Conservation (phyloP, 1,139 yeast species). For the Yamadazyma spencermartinsiae region DNA sequence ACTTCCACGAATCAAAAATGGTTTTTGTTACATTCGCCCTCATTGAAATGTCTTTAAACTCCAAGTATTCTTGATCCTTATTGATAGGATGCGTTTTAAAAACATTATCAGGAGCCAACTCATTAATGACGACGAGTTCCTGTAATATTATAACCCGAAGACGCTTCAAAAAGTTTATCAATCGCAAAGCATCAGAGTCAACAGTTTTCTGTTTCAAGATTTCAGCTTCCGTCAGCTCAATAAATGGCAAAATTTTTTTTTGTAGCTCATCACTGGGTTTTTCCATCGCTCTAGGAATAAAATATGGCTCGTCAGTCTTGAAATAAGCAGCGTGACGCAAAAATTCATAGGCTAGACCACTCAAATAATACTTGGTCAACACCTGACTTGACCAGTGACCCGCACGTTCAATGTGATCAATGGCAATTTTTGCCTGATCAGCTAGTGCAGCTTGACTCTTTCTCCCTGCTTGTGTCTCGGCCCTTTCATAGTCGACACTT, state of each 20-base stretch:
- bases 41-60: too few relatives aligned
- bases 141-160: slow-evolving; percentile 10
- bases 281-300: slow-evolving; percentile 4
- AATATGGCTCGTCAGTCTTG: slow-evolving; percentile 4
- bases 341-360: slow-evolving; percentile 5
- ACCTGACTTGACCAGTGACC: slow-evolving; percentile 7
- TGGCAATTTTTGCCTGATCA: slow-evolving; percentile 3
- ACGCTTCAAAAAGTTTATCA: slow-evolving; percentile 1
- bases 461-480: slow-evolving; percentile 6
- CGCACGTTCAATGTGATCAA: slow-evolving; percentile 8
- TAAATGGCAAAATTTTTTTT: slow-evolving; percentile 11
- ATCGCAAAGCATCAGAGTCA: neutral
- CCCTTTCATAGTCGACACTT: too few relatives aligned
- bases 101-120: slow-evolving; percentile 5
- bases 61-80: slow-evolving; percentile 7
- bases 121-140: slow-evolving; percentile 4
- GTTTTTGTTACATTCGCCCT: too few relatives aligned
- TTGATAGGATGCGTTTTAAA: slow-evolving; percentile 10
- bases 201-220: neutral
- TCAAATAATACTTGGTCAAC: neutral
- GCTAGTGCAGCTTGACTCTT: slow-evolving; percentile 4
- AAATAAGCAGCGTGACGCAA: slow-evolving; percentile 7
- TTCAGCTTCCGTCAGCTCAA: slow-evolving; percentile 5
- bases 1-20: too few relatives aligned
- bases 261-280: slow-evolving; percentile 5